A percentile compares a stretch with the other conserved stretches of the same genome.
These are phyloP conservation scores for Chaetomiaceae sp. DNA, from an alignment of 2,329 filamentous ascomycete genomes.

Conservation along the genomic window DNA sequence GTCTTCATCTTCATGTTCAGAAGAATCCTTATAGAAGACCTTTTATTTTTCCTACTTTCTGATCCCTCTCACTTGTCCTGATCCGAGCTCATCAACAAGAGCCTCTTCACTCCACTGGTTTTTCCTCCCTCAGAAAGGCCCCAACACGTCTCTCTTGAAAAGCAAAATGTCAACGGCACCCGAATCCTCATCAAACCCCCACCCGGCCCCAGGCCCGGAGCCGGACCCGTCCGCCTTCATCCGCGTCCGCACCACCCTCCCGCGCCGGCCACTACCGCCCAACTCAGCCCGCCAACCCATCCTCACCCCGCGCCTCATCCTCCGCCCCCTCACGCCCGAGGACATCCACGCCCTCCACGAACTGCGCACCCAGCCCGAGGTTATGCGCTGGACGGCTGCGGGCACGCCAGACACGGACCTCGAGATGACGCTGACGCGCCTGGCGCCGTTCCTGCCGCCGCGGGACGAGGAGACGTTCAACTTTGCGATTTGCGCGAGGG, in stretches of 20 bases:
- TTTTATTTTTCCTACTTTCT: not conserved
- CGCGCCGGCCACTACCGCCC: conserved; percentile 38
- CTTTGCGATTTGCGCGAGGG: conserved; percentile 46
- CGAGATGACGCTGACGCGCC: conserved; percentile 38
- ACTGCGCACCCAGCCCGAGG: conserved; percentile 53
- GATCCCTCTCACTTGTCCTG: not conserved
- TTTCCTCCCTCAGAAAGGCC: too few species aligned
- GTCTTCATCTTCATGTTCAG: too few species aligned
- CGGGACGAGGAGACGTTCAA: conserved; percentile 51
- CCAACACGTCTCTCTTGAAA: not conserved
- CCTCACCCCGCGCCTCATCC: conserved; percentile 48
- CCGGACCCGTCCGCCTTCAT: conserved; percentile 26
- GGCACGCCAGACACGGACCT: conserved; percentile 40
- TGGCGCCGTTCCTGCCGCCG: conserved; percentile 43
- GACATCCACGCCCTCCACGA: conserved; percentile 48
- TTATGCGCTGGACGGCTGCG: conserved; percentile 55
- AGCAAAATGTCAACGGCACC: not conserved
- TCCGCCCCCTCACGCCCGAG: conserved; percentile 45
- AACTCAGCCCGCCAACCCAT: conserved; percentile 37
- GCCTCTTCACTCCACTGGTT: too few species aligned
- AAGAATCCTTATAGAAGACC: too few species aligned
- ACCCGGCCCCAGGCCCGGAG: conserved; percentile 4
- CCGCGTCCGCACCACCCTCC: conserved; percentile 46
- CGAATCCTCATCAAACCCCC: not conserved
- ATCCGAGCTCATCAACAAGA: not conserved